Percentiles rank a stretch among this genome's conserved stretches.
phyloP scores from a whole-genome alignment of 2,329 filamentous ascomycete species.

The Aaosphaeria pasadenensis region DNA sequence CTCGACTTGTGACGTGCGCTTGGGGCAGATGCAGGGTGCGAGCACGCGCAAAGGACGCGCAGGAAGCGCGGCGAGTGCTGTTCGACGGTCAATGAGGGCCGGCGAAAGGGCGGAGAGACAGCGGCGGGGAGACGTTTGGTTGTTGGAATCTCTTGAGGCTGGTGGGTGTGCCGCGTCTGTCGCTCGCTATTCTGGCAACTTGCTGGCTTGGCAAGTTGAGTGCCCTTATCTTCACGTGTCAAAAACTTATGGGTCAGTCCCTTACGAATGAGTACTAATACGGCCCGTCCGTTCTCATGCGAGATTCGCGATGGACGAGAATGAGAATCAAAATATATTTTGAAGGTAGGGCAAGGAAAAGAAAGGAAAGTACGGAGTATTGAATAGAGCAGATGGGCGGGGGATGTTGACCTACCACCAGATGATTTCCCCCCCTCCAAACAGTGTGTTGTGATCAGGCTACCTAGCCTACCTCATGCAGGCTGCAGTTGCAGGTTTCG shows the following conservation, averaged over 20 bases:
- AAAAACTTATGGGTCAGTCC: neutral
- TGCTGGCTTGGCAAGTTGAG: neutral
- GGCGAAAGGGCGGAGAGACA: slow-evolving; percentile 1
- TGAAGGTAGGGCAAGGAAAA: neutral
- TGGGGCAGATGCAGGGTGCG: slow-evolving; percentile 7
- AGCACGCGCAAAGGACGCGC: slow-evolving; percentile 27
- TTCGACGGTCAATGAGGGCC: slow-evolving; percentile 7
- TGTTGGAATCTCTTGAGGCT: neutral
- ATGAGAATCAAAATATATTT: neutral
- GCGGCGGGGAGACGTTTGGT: slow-evolving; percentile 1
- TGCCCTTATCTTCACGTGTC: neutral
- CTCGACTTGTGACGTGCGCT: slow-evolving; percentile 24
- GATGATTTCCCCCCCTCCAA: neutral
- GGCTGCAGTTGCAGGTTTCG: neutral
- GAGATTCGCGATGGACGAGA: neutral
- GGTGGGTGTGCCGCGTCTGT: neutral
- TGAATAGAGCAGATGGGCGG: neutral
- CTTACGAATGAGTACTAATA: too few species aligned
- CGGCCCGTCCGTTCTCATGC: too few species aligned
- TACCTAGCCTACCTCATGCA: slow-evolving; percentile 2
- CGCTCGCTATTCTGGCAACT: neutral
- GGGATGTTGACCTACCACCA: neutral
- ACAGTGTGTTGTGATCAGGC: slow-evolving; percentile 1
- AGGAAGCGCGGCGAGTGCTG: slow-evolving; percentile 20
- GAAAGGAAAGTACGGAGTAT: neutral